Evolutionary conservation across 495 filamentous ascomycete genomes (phyloP).

Genomic region (Penicillium roqueforti): DNA sequence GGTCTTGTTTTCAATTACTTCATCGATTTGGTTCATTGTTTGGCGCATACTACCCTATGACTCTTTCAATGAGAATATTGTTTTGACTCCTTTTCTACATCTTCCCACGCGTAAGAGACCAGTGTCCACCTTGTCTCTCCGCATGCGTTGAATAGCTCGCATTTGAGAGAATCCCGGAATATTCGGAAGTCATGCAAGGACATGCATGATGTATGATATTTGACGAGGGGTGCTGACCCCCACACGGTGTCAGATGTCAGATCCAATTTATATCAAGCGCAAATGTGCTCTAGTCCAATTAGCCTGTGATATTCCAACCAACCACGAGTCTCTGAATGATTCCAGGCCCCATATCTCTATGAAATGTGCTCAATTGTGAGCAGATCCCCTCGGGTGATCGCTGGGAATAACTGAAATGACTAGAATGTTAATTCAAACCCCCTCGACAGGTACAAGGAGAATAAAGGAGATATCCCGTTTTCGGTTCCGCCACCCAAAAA

Average conservation of each 20-base stretch:
- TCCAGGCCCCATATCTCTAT: not conserved
- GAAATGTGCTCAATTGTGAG: constrained; percentile 33
- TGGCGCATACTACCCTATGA: constrained; percentile 9
- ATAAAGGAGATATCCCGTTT: not conserved
- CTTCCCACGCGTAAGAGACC: not conserved
- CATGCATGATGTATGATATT: not conserved
- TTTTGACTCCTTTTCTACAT: not conserved
- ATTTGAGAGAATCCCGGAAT: not conserved
- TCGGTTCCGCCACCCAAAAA: constrained; percentile 2
- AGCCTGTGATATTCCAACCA: not conserved
- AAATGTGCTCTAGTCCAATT: constrained; percentile 4
- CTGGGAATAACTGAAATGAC: not conserved
- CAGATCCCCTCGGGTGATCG: constrained; percentile 15
- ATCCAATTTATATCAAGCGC: not conserved
- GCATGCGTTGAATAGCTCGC: constrained; percentile 18
- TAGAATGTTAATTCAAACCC: constrained; percentile 5
- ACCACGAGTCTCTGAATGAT: not conserved
- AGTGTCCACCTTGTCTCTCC: not conserved
- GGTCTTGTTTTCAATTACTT: not conserved
- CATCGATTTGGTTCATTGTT: constrained; percentile 1
- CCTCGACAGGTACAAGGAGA: not conserved
- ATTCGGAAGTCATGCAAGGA: not conserved
- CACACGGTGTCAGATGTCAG: not conserved
- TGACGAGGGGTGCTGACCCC: not conserved
- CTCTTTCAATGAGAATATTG: not conserved